These are phyloP conservation scores for Pulicaria dysenterica DNA, from an alignment of 129 eudicot genomes.

Conservation along the genomic window DNA sequence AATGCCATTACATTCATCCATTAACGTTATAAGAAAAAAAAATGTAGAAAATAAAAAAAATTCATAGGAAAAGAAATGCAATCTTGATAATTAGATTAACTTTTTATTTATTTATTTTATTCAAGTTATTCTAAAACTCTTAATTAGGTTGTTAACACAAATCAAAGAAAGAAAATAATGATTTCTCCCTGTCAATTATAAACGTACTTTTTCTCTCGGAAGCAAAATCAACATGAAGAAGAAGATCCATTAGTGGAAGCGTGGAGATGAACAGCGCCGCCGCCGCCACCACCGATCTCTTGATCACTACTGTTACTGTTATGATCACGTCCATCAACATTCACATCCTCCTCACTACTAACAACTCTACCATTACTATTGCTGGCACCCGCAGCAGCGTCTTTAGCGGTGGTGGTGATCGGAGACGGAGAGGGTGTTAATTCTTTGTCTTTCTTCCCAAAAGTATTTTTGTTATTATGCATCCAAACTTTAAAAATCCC, in stretches of 20 bases:
- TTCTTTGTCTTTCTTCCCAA: conserved; percentile 45
- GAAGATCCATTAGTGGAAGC: conserved; percentile 58
- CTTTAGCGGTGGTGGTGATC: background rate
- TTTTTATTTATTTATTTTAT: conserved; percentile 1
- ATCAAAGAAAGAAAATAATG: background rate
- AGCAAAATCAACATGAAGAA: conserved; percentile 46
- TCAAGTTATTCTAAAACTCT: conserved; percentile 6
- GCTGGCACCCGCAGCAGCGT: background rate
- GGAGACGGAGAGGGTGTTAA: background rate
- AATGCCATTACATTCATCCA: too few species aligned
- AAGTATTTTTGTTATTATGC: conserved; percentile 82
- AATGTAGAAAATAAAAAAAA: too few species aligned
- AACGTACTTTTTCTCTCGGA: background rate
- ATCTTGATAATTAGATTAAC: background rate
- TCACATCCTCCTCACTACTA: conserved; percentile 9
- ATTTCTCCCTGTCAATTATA: conserved; percentile 15
- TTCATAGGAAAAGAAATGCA: background rate
- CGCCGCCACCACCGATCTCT: conserved; percentile 9
- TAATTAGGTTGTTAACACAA: conserved; percentile 34
- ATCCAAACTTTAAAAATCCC: conserved; percentile 88
- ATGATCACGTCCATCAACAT: conserved; percentile 22
- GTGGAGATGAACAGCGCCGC: conserved; percentile 30
- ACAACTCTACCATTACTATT: conserved; percentile 15
- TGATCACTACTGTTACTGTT: conserved; percentile 30
- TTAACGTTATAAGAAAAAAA: too few species aligned